These are phyloP conservation scores for Purshia tridentata DNA, from an alignment of 306 rosid genomes.

Conservation along the genomic window DNA sequence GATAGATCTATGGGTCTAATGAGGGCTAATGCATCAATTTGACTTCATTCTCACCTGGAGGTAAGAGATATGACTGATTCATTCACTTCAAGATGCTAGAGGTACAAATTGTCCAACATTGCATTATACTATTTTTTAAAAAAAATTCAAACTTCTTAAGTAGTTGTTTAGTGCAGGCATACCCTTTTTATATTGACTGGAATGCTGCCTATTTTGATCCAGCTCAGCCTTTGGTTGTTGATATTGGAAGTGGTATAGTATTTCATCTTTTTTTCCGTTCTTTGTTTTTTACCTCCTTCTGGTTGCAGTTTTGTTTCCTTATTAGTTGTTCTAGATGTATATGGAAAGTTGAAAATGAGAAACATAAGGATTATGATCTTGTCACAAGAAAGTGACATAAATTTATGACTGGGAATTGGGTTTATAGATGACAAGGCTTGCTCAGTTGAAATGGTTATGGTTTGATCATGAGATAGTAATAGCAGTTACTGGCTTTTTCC, in stretches of 20 bases:
- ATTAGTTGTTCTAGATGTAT: neutral
- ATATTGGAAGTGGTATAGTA: conserved; percentile 84
- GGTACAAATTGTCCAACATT: conserved; percentile 10
- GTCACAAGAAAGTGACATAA: neutral
- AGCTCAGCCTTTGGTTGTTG: conserved; percentile 73
- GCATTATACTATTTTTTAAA: conserved; percentile 2
- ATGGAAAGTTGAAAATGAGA: neutral
- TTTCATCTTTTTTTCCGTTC: conserved; percentile 1
- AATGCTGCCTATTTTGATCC: conserved; percentile 48
- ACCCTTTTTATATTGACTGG: conserved; percentile 79
- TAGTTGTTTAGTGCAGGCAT: conserved; percentile 66
- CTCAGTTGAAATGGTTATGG: neutral
- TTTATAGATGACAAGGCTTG: neutral
- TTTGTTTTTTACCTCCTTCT: neutral
- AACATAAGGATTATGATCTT: neutral
- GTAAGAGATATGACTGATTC: neutral
- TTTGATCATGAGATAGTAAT: neutral
- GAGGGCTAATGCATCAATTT: neutral
- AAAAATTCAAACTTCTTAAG: conserved; percentile 19
- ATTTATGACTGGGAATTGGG: neutral
- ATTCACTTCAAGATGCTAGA: conserved; percentile 13
- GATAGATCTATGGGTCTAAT: neutral
- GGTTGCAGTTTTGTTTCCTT: neutral
- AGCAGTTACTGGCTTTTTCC: conserved; percentile 13
- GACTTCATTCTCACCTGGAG: neutral